These are phyloP conservation scores for Aspergillaceae sp. DNA, from an alignment of 2,329 filamentous ascomycete genomes.

Conservation along the genomic window DNA sequence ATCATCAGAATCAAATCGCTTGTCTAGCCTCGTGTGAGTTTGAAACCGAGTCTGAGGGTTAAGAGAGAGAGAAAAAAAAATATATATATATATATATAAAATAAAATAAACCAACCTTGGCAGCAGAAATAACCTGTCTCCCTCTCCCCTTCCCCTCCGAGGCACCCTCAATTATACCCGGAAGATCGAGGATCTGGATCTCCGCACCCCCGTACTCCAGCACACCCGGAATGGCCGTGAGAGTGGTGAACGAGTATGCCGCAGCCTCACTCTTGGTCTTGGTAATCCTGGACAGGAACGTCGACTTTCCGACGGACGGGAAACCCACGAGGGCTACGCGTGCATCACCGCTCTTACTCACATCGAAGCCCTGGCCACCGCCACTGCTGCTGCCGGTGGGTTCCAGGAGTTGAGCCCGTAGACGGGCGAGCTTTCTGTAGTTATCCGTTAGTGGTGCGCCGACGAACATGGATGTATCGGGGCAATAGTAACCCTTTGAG, in stretches of 20 bases:
- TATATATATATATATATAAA: too few relatives aligned
- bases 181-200: slow-evolving; percentile 94
- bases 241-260: slow-evolving; percentile 92
- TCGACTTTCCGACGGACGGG: slow-evolving; percentile 96
- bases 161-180: slow-evolving; percentile 96
- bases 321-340: slow-evolving; percentile 97
- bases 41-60: not conserved
- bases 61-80: not conserved
- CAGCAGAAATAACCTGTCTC: slow-evolving; percentile 91
- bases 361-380: slow-evolving; percentile 74
- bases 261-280: slow-evolving; percentile 96
- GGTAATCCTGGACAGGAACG: slow-evolving; percentile 96
- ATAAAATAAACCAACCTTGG: slow-evolving; percentile 65
- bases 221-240: slow-evolving; percentile 94
- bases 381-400: slow-evolving; percentile 73
- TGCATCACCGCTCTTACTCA: slow-evolving; percentile 93
- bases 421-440: slow-evolving; percentile 80
- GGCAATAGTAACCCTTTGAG: slow-evolving; percentile 69
- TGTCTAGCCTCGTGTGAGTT: slow-evolving; percentile 44
- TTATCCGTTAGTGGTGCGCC: too few relatives aligned
- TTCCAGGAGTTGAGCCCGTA: slow-evolving; percentile 89
- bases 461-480: not conserved
- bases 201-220: slow-evolving; percentile 96
- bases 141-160: slow-evolving; percentile 92
- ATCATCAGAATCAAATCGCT: slow-evolving; percentile 97